A percentile compares a stretch with the other conserved stretches of the same genome.
Conservation (phyloP, 805 yeast genomes). For the Vanderwaltozyma polyspora region DNA sequence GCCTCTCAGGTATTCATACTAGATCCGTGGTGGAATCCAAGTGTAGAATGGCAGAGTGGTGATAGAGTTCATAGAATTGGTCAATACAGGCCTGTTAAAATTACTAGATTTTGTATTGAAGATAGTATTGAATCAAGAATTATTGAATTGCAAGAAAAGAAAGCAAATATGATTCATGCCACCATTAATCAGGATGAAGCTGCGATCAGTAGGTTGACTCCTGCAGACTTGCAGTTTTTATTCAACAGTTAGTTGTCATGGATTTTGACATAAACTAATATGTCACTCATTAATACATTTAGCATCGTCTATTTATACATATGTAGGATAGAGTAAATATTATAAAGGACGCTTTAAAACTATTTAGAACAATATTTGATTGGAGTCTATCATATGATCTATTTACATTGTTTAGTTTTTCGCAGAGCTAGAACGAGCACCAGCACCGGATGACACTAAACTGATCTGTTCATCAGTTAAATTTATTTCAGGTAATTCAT, state of each 20-base stretch:
- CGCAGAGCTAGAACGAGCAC: slow-evolving; percentile 63
- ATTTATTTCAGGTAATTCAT: slow-evolving; percentile 43
- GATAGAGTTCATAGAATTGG: slow-evolving; percentile 98
- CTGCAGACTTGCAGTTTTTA: slow-evolving; percentile 89
- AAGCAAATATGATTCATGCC: slow-evolving; percentile 96
- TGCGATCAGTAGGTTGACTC: slow-evolving; percentile 79
- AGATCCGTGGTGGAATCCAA: slow-evolving; percentile 99
- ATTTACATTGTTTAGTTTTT: no score
- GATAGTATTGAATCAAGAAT: slow-evolving; percentile 95
- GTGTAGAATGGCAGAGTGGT: slow-evolving; percentile 96
- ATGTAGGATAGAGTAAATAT: no score
- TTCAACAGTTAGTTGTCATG: slow-evolving; percentile 51
- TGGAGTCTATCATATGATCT: no score
- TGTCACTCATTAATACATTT: no score
- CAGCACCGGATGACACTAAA: slow-evolving; percentile 54
- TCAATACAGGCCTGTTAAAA: slow-evolving; percentile 86
- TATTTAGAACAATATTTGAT: no score
- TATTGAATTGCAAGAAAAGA: slow-evolving; percentile 90
- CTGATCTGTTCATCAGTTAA: slow-evolving; percentile 47
- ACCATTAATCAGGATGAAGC: slow-evolving; percentile 87
- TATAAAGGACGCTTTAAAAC: no score
- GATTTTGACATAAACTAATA: no score
- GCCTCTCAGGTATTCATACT: slow-evolving; percentile 92
- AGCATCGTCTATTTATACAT: no score
- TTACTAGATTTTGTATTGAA: slow-evolving; percentile 86